Base-by-base conservation (phyloP, 345 rosid genomes). In the Rhodomyrtus tomentosa region DNA sequence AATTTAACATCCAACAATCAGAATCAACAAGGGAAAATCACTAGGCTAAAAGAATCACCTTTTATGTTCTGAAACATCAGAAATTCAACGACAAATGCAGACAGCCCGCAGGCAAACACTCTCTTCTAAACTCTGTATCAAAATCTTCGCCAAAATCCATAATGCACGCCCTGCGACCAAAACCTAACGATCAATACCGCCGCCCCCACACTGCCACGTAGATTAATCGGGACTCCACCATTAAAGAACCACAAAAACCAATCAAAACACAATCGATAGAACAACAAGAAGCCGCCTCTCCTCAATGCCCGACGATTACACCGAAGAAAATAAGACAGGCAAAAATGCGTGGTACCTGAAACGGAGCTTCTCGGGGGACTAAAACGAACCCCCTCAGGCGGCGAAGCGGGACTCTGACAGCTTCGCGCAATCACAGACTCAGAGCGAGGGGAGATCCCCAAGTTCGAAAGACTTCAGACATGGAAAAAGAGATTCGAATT, bases 141-240 rank as follows among this genome's bases (percentile, higher is more conserved):
- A 81, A 83, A 7, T 52, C 85, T 84, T 91, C 50, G 82, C 76
- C 82, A 89, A 74, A 85, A 82, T 85, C 89, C 88, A 84, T 55
- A 86, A 88, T 87, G 91, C 92, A 90, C 82, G 49, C 86, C 86
- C 79, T 68, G 79, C 79, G 24, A 68, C 25, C 79, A 68, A 68
- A 68, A 68, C 79, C 79, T 68, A 68, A 36, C 45, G 9, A 32
- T 68, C 79, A 68, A 68, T 11, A 68, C 79, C 79, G 3, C 79
- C 25, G 13, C 45, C 79, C 79, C 5, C 76, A 18, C 45, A 2
- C 25, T 21, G 45, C 79, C 45, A 3, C 38, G 9, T 38, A 38
- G 45, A 68, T 68, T 36, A 68, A 68, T 68, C 79, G 45, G 18
- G 24, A 68, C 45, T 7, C 45, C 45, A 20, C 79, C 7, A 3